Evolutionary conservation across 2,329 filamentous ascomycete genomes (phyloP).

Genomic region (Parastagonospora nodorum): DNA sequence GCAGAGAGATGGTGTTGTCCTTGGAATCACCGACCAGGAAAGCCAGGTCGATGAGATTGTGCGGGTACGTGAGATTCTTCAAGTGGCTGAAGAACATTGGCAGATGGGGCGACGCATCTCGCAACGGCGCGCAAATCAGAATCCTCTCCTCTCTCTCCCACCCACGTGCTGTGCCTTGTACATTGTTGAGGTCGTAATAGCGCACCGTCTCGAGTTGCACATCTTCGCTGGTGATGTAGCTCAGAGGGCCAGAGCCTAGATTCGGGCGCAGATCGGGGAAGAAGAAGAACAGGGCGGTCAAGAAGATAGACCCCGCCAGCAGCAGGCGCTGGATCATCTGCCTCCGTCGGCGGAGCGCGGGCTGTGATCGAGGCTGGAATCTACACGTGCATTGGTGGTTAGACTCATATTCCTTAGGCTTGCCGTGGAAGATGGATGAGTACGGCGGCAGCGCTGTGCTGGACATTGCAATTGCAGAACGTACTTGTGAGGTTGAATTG

Average conservation of each 20-base stretch:
- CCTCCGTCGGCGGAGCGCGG: slow-evolving; percentile 73
- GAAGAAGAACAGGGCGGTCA: slow-evolving; percentile 70
- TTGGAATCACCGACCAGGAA: slow-evolving; percentile 98
- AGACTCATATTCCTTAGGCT: slow-evolving; percentile 31
- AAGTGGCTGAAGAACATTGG: slow-evolving; percentile 99
- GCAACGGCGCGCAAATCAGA: slow-evolving; percentile 88
- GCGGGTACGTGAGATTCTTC: slow-evolving; percentile 94
- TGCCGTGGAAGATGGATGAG: slow-evolving; percentile 22
- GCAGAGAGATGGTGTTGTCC: slow-evolving; percentile 79
- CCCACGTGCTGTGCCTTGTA: slow-evolving; percentile 86
- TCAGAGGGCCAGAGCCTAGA: slow-evolving; percentile 68
- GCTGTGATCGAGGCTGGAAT: slow-evolving; percentile 83
- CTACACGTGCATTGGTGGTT: slow-evolving; percentile 54
- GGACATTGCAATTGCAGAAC: slow-evolving; percentile 40
- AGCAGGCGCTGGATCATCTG: slow-evolving; percentile 73
- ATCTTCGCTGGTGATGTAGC: slow-evolving; percentile 70
- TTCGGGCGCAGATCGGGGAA: slow-evolving; percentile 74
- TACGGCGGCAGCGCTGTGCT: slow-evolving; percentile 21
- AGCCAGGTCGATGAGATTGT: slow-evolving; percentile 92
- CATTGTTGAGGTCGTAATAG: slow-evolving; percentile 93
- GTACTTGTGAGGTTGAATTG: slow-evolving; percentile 88
- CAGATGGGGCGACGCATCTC: slow-evolving; percentile 89
- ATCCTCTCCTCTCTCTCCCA: slow-evolving; percentile 98
- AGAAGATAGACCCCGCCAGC: slow-evolving; percentile 58
- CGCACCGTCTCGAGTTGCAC: slow-evolving; percentile 91